Evolutionary conservation across 768 basidiomycete species (phyloP), one percentile per base, ranked within the genome.

Genomic region (Naganishia friedmannii): DNA sequence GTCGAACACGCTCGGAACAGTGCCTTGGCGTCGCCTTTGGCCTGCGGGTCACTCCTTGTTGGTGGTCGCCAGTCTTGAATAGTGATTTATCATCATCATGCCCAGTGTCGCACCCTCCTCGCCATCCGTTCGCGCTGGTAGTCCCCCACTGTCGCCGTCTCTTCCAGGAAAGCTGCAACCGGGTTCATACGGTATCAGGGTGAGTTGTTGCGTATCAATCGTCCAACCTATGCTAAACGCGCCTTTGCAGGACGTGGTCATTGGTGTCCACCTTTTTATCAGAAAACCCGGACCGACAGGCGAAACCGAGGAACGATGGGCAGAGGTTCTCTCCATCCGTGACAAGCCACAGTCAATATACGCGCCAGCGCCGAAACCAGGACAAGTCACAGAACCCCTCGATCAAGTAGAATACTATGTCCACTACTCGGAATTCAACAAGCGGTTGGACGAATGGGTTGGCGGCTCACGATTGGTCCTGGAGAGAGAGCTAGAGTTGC

Each of bases 371-470:
- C 75, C 76, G 7, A 69, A 73, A 48, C 67, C 80, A 1, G 84
- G 85, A 48, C 84, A 84, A n/a, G 77, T 81, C 51, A 46, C 15
- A 2, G 39, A 63, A 12, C 86, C 87, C 10, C 89, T 89, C 76
- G 91, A 93, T 79, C 88, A 90, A 75, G 86, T 87, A 80, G 94
- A 98, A 81, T 98, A 88, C 84, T 99, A 98, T 77, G 92, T 98
- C 23, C 96, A 99, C 78, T 99, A 95, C 89, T 93, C 97, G 75
- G 88, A 92, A 73, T 98, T 97, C 86, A 99, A 99, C 85, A 99
- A 99, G 81, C 93, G 96, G 72, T 85, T 98, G 48, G 96, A 99
- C 79, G 96, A 96, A 67, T 99, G 96, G 96, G 89, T 99, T 28
- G 83, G 90, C 17, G 92, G 91, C 19, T 89, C 90, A 0, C 87